These are phyloP conservation scores for Talaromyces sp. DNA, from an alignment of 2,329 filamentous ascomycete genomes.

Conservation along the genomic window DNA sequence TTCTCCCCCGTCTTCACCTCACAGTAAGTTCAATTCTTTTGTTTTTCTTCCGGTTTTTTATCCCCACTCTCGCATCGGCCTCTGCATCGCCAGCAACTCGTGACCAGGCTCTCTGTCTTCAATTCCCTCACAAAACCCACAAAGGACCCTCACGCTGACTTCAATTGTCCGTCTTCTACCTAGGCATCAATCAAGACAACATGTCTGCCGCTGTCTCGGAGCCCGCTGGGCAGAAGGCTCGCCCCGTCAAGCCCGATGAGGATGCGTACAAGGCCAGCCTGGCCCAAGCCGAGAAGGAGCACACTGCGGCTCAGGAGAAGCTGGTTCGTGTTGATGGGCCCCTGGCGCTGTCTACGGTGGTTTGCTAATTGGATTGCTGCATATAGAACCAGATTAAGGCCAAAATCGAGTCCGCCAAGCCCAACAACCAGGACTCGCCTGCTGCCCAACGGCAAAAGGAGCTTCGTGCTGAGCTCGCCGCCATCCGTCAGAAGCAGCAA, in stretches of 20 bases:
- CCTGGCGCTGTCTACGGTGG: conserved; percentile 4
- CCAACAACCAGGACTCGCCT: conserved; percentile 77
- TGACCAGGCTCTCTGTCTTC: neutral
- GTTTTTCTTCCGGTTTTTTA: neutral
- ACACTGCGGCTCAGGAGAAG: conserved; percentile 70
- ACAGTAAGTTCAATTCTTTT: neutral
- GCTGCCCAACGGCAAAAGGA: conserved; percentile 78
- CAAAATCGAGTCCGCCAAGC: conserved; percentile 79
- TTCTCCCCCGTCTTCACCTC: neutral
- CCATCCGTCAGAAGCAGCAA: conserved; percentile 83
- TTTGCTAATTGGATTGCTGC: neutral
- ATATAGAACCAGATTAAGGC: conserved; percentile 81
- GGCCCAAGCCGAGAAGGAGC: conserved; percentile 79
- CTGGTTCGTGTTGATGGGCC: conserved; percentile 45
- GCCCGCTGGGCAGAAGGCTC: conserved; percentile 43
- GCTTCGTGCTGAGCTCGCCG: conserved; percentile 73
- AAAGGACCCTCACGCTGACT: neutral
- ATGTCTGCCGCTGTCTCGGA: conserved; percentile 14
- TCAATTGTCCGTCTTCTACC: neutral
- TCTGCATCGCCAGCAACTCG: neutral
- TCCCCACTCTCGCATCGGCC: neutral
- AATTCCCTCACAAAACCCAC: neutral
- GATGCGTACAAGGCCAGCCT: conserved; percentile 75
- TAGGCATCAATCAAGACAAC: conserved; percentile 7
- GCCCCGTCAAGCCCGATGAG: conserved; percentile 84